Base-by-base conservation (phyloP, 2,329 filamentous ascomycete genomes). In the Aspergillus neotritici region DNA sequence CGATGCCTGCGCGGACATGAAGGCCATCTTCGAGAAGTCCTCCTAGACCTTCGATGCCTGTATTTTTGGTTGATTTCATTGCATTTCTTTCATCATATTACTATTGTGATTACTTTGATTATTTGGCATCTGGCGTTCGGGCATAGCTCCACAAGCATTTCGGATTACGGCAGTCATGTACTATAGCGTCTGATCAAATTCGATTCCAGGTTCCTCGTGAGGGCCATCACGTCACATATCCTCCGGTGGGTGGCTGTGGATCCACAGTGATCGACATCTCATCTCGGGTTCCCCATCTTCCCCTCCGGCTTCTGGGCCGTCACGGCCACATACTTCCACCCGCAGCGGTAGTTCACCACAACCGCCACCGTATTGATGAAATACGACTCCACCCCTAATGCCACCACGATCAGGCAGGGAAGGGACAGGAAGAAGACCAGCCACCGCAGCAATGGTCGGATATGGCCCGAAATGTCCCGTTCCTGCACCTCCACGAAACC, bases 1-100 rank as follows among this genome's bases (percentile, higher is more conserved):
- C 28, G 61, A 69, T 40, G 68, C 71, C 3, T 72, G 69, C 43
- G 62, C 62, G 5, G 66, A 69, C 40, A 64, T 73, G 59, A 66
- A 65, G 45, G 54, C 56, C 11, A 65, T 72, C 29, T 72, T 71
- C 43, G 53, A 55, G n/a, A 52, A 53, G 47, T 55, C 21, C 7
- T 25, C 21, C 21, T 25, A 47, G 29, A 15, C 15, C 12, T 31
- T 9, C 12, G 36, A 30, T 37, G 16, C 25, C 16, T 46, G 15
- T 42, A 32, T 51, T 28, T 28, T 45, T n/a, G 41, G 17, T 14
- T 34, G 15, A 9, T 21, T 3, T 31, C 31, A 10, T 29, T 38
- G 11, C 30, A 12, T 13, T 15, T 31, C 8, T 43, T 37, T n/a
- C 29, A 5, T 9, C 7, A 25, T n/a, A n/a, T 25, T 5, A 21